Evolutionary conservation across 176 grass and related monocot genomes (phyloP), one percentile per base, ranked within the genome.

Genomic region (Ananas comosus): DNA sequence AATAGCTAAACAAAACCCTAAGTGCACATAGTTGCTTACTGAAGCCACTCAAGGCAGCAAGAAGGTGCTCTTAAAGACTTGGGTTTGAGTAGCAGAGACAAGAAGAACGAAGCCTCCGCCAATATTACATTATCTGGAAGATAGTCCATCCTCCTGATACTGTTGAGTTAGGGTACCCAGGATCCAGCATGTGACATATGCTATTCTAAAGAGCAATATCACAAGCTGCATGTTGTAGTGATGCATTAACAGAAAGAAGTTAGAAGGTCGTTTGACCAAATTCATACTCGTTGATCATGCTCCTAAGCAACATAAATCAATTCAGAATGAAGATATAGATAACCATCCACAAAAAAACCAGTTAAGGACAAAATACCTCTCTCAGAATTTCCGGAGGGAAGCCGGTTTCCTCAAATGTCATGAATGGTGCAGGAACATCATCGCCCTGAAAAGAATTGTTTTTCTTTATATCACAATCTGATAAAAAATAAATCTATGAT

Each of bases 391-490:
- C 94, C 68, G 94, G 94, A 61, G 94, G 94, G 66, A 99, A 91
- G 64, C 86, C 94, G 66, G 93, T 88, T 22, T 89, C 48, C 65
- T 99, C 94, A 76, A 99, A 99, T 79, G 94, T 99, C 94, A 99
- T 99, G 84, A 99, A 99, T 10, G 94, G 94, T 76, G 89, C 73
- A 68, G 94, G 94, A 76, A 92, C 87, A 33, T 99, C 89, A 27
- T 87, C 90, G 50, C 94, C 94, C 94, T 99, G 80, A 53, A 17
- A 75, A 61, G 9, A 9, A 17, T 21, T 61, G 25, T 61, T 61
- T 11, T 51, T 64, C n/a, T 27, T 48, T 42, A 10, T 14, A 51
- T 27, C 59, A 59, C 12, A 63, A 49, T 0, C 72, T 71, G 64
- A 67, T 10, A 71, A 81, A 81, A 69, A 54, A 54, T 61, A 83